Base-by-base conservation (phyloP, 768 basidiomycete species). In the Lanmaoa pseudosensibilis region DNA sequence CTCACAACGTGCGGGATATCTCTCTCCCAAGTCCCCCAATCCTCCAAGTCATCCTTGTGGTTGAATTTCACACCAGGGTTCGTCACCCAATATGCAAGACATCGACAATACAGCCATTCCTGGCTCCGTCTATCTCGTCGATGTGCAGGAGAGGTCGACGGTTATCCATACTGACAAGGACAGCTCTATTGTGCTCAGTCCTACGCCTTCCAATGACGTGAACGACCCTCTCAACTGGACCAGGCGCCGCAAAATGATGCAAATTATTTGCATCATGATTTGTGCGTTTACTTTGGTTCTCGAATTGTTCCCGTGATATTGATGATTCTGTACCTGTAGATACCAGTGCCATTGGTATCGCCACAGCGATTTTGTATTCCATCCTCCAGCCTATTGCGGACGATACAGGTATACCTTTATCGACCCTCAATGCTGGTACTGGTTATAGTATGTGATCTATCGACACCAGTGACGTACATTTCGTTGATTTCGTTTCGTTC, bases 151-250 rank as follows among this genome's bases (percentile, higher is more conserved):
- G 15, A 54, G 55, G 23, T 50, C 53, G 43, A 39, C 54, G 1
- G 51, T 53, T 27, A 43, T 57, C 36, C 65, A 66, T 23, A 57
- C 57, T 10, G 58, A n/a, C 25, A 50, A 53, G 27, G 43, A 58
- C 30, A 55, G 51, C 44, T 50, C 60, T 25, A 66, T 66, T 43
- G 64, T 66, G 11, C 65, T 66, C 21, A 62, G 57, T 54, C 65
- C 65, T n/a, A 59, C 61, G 34, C 65, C 65, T 37, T 66, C 65
- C n/a, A 66, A 55, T 40, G 58, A 66, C 25, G 48, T 65, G 2
- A 62, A 66, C 21, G 65, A 66, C 46, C 65, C 65, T 13, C 49
- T 66, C 40, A 66, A 66, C 58, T 66, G 61, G 65, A 52, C 56
- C 33, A 51, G 44, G 32, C 51, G 53, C 5, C 62, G 63, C 32